A percentile compares a stretch with the other conserved stretches of the same genome.
Conservation (phyloP, 805 yeast genomes). For the Zygoascus flipseniorum region DNA sequence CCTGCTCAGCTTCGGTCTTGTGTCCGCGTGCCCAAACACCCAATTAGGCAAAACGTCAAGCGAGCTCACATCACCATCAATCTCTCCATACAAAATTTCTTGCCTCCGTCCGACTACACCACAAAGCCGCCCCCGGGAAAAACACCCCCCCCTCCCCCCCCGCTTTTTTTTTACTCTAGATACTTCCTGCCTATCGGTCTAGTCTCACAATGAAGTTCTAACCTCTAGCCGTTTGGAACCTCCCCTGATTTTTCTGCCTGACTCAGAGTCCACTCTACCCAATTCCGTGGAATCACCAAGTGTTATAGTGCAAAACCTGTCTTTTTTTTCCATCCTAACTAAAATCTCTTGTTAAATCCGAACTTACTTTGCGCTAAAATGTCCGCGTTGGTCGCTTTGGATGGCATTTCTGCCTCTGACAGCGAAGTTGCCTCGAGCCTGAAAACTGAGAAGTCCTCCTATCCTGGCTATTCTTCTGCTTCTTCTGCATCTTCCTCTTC, state of each 20-base stretch:
- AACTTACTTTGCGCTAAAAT: neutral
- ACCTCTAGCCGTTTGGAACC: neutral
- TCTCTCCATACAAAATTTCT: neutral
- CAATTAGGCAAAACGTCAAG: neutral
- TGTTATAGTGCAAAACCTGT: neutral
- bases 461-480: no score
- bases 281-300: neutral
- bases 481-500: neutral
- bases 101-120: neutral
- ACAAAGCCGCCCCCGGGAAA: neutral
- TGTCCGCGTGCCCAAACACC: neutral
- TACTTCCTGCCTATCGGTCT: neutral
- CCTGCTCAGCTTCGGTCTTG: neutral
- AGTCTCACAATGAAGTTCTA: neutral
- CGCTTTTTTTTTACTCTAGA: neutral
- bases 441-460: no score
- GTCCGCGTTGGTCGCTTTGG: no score
- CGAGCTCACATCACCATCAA: neutral
- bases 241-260: neutral
- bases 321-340: neutral
- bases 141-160: neutral
- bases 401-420: no score
- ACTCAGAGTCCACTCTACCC: neutral
- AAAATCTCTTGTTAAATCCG: neutral
- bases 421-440: no score